These are phyloP conservation scores for Lycium barbarum DNA, from an alignment of 257 asterid genomes.

Conservation along the genomic window DNA sequence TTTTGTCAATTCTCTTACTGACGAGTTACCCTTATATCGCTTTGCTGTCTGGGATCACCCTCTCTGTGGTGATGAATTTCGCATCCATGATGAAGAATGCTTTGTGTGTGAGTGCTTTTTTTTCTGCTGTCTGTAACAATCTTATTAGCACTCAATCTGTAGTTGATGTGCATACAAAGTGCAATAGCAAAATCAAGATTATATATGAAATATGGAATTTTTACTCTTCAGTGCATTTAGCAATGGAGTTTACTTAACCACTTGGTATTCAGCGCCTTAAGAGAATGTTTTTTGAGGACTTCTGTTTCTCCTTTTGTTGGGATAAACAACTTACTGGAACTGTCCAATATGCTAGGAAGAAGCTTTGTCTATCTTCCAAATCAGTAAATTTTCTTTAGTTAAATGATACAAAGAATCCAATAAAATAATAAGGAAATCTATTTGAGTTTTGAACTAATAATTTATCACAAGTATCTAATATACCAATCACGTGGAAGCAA, in stretches of 20 bases:
- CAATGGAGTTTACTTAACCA: background rate
- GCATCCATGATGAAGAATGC: conserved; percentile 75
- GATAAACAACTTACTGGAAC: background rate
- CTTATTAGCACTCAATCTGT: background rate
- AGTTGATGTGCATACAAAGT: background rate
- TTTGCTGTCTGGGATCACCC: conserved; percentile 58
- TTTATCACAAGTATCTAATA: background rate
- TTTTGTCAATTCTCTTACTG: conserved; percentile 62
- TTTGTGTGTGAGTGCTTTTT: conserved; percentile 63
- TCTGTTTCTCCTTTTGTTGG: background rate
- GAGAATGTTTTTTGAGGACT: background rate
- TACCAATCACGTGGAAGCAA: background rate
- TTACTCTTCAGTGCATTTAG: background rate
- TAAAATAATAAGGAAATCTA: background rate
- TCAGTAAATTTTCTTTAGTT: background rate
- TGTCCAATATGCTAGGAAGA: background rate
- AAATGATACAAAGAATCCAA: background rate
- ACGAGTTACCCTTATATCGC: conserved; percentile 75
- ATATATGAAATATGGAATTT: background rate
- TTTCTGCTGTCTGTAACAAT: background rate
- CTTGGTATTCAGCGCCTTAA: background rate
- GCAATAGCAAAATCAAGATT: background rate
- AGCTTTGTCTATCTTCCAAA: background rate
- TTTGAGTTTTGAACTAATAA: background rate
- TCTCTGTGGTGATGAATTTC: conserved; percentile 56